Evolutionary conservation across 768 basidiomycete genomes (phyloP), one percentile per base, ranked within the genome.

Genomic region (Sistotremastrum niveocremeum): DNA sequence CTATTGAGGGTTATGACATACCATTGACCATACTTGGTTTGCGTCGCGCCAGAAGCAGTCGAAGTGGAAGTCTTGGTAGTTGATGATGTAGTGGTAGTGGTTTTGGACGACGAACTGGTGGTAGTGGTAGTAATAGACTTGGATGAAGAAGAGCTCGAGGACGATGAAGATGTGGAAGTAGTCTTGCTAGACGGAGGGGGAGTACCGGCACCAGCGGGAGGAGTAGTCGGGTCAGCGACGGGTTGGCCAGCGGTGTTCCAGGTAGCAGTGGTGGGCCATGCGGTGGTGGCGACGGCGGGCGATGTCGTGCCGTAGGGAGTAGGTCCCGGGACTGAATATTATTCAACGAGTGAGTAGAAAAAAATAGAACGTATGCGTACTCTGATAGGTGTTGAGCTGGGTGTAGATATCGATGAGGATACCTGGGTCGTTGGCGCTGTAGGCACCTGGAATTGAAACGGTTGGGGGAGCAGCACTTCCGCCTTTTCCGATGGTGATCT

Each of bases 401-500:
- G 41, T 41, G 38, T 55, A 55, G 28, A 54, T 45, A 41, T 55
- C 48, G 48, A 55, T 44, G 6, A 51, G 40, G 42, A 55, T 54
- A 20, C 53, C 53, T 10, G 53, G 54, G 33, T 54, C 54, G 30
- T 28, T 41, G 31, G 52, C 45, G 20, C 5, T 33, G 50, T 55
- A 55, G 9, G 54, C 52, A 10, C 54, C 54, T 5, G 54, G 54
- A 49, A 55, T 35, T 6, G 33, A 46, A 32, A 55, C 54, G 34
- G 45, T 48, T 5, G 50, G 6, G 6, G 54, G 54, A 12, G 9
- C 40, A 28, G 50, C 43, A 10, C 34, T 34, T 35, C 53, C 53
- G 12, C 48, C 48, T 31, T 51, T 48, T 5, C 41, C 48, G 34
- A 51, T 46, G 4, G n/a, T 61, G 48, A 73, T 57, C 52, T 73